Evolutionary conservation across 2,329 filamentous ascomycete species (phyloP), one percentile per base, ranked within the genome.

Genomic region (Fusarium tupiense): DNA sequence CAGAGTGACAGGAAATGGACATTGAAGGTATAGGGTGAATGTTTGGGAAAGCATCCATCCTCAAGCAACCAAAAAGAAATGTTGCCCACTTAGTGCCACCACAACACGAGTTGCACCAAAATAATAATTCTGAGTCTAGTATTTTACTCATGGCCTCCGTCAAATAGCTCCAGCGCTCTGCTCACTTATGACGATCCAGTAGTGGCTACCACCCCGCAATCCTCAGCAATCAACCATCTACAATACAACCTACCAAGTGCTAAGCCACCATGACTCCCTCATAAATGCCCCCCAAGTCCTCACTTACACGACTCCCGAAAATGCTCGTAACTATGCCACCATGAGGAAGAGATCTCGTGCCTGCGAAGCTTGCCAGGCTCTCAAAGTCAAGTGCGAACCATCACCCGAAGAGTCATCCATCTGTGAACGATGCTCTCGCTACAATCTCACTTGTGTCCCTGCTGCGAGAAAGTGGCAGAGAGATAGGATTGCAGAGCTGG

Each of bases 321-420:
- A 40, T 41, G 10, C 5, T 31, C 26, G 31, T 5, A 44, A 37
- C 20, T 7, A 41, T 50, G 33, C 47, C 43, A 43, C 33, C 60
- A 73, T 73, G 70, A 56, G 35, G 33, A 73, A 73, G 49, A 70
- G 71, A 61, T 70, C 53, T 50, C 71, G 70, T 20, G 71, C 71
- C 35, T 73, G 71, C 43, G 71, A 73, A 61, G 66, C 69, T 47
- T 73, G 71, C 6, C 70, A 73, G 40, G 61, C 65, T 26, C 65
- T 73, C 33, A 73, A 73, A 52, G 58, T 73, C 57, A 73, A 70
- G 43, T 73, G 71, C 61, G 66, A 73, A 5, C 66, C 40, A n/a
- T 61, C 60, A 2, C 14, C 64, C 2, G 38, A 38, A 16, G 53
- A 59, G 17, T 33, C 37, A 29, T 57, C 57, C 5, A 24, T 54